Percentiles rank a stretch among this genome's conserved stretches.
phyloP scores from a whole-genome alignment of 176 grass and related monocot species.

The Hordeum vulgare region DNA sequence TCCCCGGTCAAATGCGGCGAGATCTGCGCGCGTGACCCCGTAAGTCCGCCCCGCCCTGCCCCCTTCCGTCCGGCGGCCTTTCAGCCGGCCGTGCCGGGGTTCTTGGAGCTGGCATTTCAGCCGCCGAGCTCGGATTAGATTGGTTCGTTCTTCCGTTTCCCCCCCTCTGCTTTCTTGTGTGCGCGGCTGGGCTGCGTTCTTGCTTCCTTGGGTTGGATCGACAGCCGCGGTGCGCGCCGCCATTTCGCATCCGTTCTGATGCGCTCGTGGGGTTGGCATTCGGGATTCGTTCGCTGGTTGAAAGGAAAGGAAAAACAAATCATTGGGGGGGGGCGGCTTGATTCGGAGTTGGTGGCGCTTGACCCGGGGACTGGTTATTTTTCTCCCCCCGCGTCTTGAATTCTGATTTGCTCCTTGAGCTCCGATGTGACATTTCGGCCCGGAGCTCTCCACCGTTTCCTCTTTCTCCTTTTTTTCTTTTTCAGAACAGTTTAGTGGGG shows the following conservation, averaged over 20 bases:
- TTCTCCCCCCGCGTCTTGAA: slow-evolving; percentile 11
- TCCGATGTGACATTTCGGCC: slow-evolving; percentile 25
- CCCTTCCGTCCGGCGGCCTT: background rate
- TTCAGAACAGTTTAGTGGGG: slow-evolving; percentile 24
- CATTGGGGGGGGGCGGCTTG: background rate
- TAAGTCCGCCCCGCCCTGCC: background rate
- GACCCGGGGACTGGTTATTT: background rate
- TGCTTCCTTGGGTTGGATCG: slow-evolving; percentile 7
- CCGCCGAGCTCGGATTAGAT: background rate
- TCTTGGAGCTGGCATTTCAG: slow-evolving; percentile 20
- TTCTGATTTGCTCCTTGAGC: slow-evolving; percentile 14
- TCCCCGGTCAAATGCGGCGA: slow-evolving; percentile 33
- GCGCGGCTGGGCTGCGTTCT: background rate
- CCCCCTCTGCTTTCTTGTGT: background rate
- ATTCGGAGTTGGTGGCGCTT: slow-evolving; percentile 2
- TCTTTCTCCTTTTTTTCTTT: slow-evolving; percentile 17
- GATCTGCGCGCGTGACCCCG: slow-evolving; percentile 39
- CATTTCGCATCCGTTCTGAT: background rate
- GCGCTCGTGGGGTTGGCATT: slow-evolving; percentile 26
- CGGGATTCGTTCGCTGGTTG: background rate
- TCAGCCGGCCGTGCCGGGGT: background rate
- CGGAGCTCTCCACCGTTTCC: background rate
- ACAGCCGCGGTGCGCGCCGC: background rate
- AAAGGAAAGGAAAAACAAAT: background rate
- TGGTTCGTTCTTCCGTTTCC: background rate